A percentile compares a stretch with the other conserved stretches of the same genome.
These are phyloP conservation scores for Globomyces sp. DNA, from an alignment of 371 early-diverging fungal species.

Conservation along the genomic window DNA sequence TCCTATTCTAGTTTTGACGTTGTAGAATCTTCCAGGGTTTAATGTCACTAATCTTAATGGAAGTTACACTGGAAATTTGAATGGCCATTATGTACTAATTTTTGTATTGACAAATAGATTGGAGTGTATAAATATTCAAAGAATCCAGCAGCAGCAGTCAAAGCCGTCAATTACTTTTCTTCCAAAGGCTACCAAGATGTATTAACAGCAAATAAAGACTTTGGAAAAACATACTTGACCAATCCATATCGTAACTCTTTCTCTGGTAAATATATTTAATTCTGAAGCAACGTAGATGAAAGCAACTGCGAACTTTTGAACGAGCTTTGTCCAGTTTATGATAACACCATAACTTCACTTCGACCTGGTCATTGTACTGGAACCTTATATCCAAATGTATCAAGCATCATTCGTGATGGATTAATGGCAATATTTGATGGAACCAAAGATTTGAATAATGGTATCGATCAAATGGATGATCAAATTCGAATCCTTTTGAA, in stretches of 20 bases:
- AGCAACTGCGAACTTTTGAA: not conserved
- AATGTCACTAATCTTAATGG: not conserved
- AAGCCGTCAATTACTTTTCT: not conserved
- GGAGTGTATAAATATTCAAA: conserved; percentile 2
- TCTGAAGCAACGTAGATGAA: not conserved
- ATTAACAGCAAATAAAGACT: not conserved
- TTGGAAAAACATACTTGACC: not conserved
- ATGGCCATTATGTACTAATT: not conserved
- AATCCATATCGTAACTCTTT: not conserved
- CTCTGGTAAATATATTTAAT: not conserved
- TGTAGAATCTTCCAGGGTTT: too few species aligned
- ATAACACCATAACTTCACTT: not conserved
- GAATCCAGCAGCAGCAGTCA: not conserved
- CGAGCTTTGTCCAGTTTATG: not conserved
- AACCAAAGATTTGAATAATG: not conserved
- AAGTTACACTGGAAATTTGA: not conserved
- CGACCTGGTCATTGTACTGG: not conserved
- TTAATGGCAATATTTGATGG: not conserved
- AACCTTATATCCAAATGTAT: not conserved
- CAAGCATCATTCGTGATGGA: not conserved
- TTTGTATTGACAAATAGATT: not conserved
- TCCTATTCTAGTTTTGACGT: not conserved
- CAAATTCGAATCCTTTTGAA: not conserved
- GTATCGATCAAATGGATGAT: not conserved
- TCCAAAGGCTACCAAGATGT: not conserved